Evolutionary conservation across 2,329 filamentous ascomycete genomes (phyloP).

Genomic region (Penicillium thymicola): DNA sequence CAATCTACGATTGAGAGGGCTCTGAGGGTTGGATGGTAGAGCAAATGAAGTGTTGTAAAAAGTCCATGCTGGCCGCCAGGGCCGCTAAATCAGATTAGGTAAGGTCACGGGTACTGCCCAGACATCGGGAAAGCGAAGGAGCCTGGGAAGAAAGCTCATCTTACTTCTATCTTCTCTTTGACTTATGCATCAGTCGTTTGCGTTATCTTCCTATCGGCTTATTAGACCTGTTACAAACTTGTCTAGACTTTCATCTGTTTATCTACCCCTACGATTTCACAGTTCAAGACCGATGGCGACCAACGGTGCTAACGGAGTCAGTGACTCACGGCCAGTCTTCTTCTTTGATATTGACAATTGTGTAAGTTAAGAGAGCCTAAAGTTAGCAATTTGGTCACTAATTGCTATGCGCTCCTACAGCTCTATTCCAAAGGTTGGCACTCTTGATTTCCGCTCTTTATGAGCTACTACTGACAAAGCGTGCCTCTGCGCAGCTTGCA

Average conservation of each 20-base stretch:
- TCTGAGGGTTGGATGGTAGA: slow-evolving; percentile 9
- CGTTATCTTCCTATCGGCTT: slow-evolving; percentile 3
- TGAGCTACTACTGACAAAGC: slow-evolving; percentile 12
- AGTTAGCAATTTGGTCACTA: not conserved
- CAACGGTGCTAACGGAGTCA: slow-evolving; percentile 16
- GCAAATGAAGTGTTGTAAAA: slow-evolving; percentile 5
- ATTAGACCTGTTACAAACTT: not conserved
- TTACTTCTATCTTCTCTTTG: not conserved
- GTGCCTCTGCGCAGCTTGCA: slow-evolving; percentile 54
- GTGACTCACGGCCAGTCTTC: slow-evolving; percentile 54
- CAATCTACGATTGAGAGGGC: slow-evolving; percentile 5
- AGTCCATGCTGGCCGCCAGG: slow-evolving; percentile 10
- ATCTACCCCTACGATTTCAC: not conserved
- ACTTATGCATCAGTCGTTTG: slow-evolving; percentile 19
- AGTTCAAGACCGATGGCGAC: slow-evolving; percentile 24
- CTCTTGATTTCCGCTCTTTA: not conserved
- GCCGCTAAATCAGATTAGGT: slow-evolving; percentile 17
- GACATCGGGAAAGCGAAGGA: not conserved
- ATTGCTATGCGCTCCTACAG: slow-evolving; percentile 32
- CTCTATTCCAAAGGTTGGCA: slow-evolving; percentile 76
- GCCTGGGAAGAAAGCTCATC: not conserved
- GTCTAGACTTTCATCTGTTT: not conserved
- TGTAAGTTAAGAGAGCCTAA: slow-evolving; percentile 45
- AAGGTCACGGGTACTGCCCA: slow-evolving; percentile 8
- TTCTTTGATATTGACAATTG: slow-evolving; percentile 98